phyloP scores from a whole-genome alignment of 805 yeast genomes.

The Isabelozyma rhagii region DNA sequence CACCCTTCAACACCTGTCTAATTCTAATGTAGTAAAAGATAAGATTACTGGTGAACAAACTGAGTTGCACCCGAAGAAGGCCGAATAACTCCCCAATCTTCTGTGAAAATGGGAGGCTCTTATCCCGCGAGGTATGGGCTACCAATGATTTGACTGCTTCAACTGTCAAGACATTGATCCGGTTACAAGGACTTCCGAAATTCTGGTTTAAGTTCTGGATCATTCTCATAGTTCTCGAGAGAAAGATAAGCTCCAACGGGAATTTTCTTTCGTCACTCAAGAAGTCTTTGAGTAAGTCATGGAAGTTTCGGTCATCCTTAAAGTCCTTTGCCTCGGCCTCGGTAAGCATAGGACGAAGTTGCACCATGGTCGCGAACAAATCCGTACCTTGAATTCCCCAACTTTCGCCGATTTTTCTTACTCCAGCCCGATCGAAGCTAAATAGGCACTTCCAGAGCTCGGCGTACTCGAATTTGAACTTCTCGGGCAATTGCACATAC shows the following conservation, averaged over 20 bases:
- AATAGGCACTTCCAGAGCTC: constrained; percentile 63
- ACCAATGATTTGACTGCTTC: constrained; percentile 42
- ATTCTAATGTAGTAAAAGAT: constrained; percentile 30
- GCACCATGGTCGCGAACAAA: constrained; percentile 54
- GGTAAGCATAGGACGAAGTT: constrained; percentile 44
- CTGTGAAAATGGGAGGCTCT: background rate
- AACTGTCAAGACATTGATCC: constrained; percentile 59
- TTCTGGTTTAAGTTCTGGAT: constrained; percentile 65
- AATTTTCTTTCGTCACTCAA: constrained; percentile 61
- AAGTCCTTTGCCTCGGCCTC: constrained; percentile 9
- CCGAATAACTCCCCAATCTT: background rate
- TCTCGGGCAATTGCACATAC: constrained; percentile 51
- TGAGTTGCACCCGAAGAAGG: background rate
- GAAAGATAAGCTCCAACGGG: constrained; percentile 63
- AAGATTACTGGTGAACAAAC: constrained; percentile 24
- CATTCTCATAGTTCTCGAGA: constrained; percentile 71
- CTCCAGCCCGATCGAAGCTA: constrained; percentile 45
- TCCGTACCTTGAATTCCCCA: constrained; percentile 77
- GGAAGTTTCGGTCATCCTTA: constrained; percentile 38
- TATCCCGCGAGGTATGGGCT: background rate
- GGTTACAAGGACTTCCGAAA: constrained; percentile 72
- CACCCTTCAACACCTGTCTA: constrained; percentile 31
- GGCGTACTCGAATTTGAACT: constrained; percentile 55
- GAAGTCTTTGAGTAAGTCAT: constrained; percentile 51
- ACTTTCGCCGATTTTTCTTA: constrained; percentile 44